Evolutionary conservation across 371 early-diverging fungal genomes (phyloP), one percentile per base, ranked within the genome.

Genomic region (Umbelopsis sp.): DNA sequence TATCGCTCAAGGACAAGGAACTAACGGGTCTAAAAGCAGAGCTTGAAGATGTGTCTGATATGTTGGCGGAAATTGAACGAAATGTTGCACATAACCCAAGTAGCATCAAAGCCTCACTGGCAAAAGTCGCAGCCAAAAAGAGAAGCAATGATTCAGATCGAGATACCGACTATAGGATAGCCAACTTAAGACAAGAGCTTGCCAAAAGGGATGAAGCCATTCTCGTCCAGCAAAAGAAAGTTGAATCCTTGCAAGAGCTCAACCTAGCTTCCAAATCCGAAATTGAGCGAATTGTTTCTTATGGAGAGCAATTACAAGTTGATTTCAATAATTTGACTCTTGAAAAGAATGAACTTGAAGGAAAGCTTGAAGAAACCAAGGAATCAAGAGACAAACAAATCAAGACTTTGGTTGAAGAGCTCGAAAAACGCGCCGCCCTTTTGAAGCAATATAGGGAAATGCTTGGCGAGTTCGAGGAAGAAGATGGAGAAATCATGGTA

Each of bases 351-450:
- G 57, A 57, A 20, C 48, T 85, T 4, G 74, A 81, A 65, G 62
- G 64, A 14, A 69, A 78, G 25, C 75, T 86, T 41, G 70, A 74
- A 29, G 72, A 75, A 41, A 72, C 69, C 46, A 72, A 77, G 66
- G 53, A 69, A n/a, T 22, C 57, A 18, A 37, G 57, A 57, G 57
- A 57, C 29, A 57, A 57, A 18, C 57, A 57, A 35, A 57, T 57
- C 16, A 57, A 57, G 35, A 57, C 57, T 16, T 18, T 57, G 16
- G 57, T 57, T 14, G 57, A 57, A 57, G 57, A 57, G 57, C 29
- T 57, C 12, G 57, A 57, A 14, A 57, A 57, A 32, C 57, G 57
- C 22, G 22, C 57, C 18, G 32, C 57, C 14, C n/a, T 57, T 18
- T 35, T 57, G 18, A 35, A 29, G 11, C 57, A 57, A 18, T 57